A percentile compares a stretch with the other conserved stretches of the same genome.
These are phyloP conservation scores for Solanum piurae DNA, from an alignment of 257 asterid genomes.

Conservation along the genomic window DNA sequence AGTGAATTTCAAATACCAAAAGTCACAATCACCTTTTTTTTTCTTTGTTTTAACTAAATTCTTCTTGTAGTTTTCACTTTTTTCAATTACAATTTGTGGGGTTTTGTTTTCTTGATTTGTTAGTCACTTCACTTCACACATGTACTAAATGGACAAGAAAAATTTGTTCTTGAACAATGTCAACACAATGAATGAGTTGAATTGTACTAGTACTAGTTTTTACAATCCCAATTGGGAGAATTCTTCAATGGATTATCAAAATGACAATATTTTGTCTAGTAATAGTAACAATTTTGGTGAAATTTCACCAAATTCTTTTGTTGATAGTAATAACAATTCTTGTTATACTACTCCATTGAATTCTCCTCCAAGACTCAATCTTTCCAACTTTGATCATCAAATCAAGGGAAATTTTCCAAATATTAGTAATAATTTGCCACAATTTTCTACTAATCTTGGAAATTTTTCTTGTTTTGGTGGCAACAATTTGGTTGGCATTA, in stretches of 20 bases:
- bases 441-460: slow-evolving; percentile 52
- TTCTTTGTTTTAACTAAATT: slow-evolving; percentile 6
- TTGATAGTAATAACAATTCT: slow-evolving; percentile 23
- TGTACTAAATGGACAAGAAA: slow-evolving; percentile 26
- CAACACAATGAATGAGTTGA: slow-evolving; percentile 2
- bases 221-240: slow-evolving; percentile 53
- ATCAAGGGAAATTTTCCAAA: slow-evolving; percentile 23
- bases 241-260: slow-evolving; percentile 44
- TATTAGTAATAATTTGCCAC: slow-evolving; percentile 1
- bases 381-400: slow-evolving; percentile 31
- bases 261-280: slow-evolving; percentile 15
- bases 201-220: background rate
- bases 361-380: slow-evolving; percentile 72
- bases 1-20: background rate
- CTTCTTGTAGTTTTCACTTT: background rate
- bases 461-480: slow-evolving; percentile 48
- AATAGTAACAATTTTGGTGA: slow-evolving; percentile 37
- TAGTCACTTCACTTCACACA: background rate
- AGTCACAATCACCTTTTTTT: background rate
- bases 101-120: background rate
- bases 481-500: slow-evolving; percentile 14
- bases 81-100: background rate
- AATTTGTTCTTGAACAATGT: slow-evolving; percentile 17
- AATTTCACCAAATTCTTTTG: slow-evolving; percentile 30
- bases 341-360: slow-evolving; percentile 60